Evolutionary conservation across 371 early-diverging fungal genomes (phyloP).

Genomic region (Mortierella sp.): DNA sequence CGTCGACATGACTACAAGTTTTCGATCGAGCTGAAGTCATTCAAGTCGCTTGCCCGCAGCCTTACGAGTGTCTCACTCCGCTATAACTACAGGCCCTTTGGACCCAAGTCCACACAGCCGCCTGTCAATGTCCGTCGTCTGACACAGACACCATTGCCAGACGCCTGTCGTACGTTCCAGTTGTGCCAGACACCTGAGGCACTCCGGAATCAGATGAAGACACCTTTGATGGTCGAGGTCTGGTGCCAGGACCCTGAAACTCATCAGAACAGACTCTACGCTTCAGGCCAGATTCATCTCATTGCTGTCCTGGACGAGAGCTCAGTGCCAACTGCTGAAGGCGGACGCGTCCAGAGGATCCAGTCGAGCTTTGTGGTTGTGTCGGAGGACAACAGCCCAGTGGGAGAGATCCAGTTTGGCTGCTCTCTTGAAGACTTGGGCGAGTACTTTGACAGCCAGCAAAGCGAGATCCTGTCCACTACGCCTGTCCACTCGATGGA

Average conservation of each 20-base stretch:
- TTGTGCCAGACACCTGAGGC: conserved; percentile 51
- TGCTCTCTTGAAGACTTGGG: conserved; percentile 52
- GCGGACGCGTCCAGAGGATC: conserved; percentile 36
- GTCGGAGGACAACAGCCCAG: conserved; percentile 24
- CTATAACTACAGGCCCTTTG: conserved; percentile 53
- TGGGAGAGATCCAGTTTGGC: conserved; percentile 44
- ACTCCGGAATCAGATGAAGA: conserved; percentile 48
- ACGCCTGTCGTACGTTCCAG: conserved; percentile 50
- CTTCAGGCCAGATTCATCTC: conserved; percentile 47
- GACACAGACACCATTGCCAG: conserved; percentile 28
- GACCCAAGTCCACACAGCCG: conserved; percentile 50
- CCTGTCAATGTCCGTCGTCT: conserved; percentile 35
- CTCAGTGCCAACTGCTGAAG: conserved; percentile 20
- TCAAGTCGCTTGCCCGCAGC: conserved; percentile 34
- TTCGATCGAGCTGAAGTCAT: conserved; percentile 45
- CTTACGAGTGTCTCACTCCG: conserved; percentile 43
- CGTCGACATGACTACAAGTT: conserved; percentile 54
- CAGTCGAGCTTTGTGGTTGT: conserved; percentile 31
- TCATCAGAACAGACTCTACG: conserved; percentile 33
- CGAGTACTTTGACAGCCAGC: conserved; percentile 55
- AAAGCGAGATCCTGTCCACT: conserved; percentile 51
- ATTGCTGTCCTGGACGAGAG: conserved; percentile 39
- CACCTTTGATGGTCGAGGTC: conserved; percentile 45
- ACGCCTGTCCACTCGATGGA: conserved; percentile 54
- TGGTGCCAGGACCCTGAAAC: conserved; percentile 50